Base-by-base conservation (phyloP, 805 yeast genomes). In the Tetrapisispora fleetii region DNA sequence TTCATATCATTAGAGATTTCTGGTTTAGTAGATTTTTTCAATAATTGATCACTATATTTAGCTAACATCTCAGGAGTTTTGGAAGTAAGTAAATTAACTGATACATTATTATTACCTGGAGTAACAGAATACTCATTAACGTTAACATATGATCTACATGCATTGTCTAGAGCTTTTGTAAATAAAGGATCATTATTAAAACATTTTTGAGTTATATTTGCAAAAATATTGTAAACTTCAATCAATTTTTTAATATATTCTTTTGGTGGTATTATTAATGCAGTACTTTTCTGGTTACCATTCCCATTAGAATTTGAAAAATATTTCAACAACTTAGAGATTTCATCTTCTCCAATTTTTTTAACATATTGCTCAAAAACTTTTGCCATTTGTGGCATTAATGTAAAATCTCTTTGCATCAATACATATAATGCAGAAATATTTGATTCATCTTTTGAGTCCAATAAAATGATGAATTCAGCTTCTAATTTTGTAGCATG, bases 21-120 rank as follows among this genome's bases (percentile, higher is more conserved):
- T 50, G 80, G 85, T 61, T 83, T 83, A 43, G 80, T 75, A n/a
- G 80, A 77, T 62, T 83, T 84, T 62, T 82, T 86, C 58, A 95
- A 76, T 56, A 90, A 73, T 42, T 81, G 77, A 69, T 93, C 99
- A 48, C 90, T 79, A 64, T 88, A 93, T 62, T 81, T 81, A 6
- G 98, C 97, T 57, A 95, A 74, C 56, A 86, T 74, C 58, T 95
- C 98, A 0, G 98, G 95, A 0, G 98, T 89, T 59, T 77, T 82
- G n/a, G 96, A 85, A 2, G 71, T 63, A 10, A 40, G 17, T 28
- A 40, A 40, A 28, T 40, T 40, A 13, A 40, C 24, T 0, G 78
- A 65, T 10, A 71, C 69, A 55, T 77, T 76, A 16, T 79, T 71
- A 3, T 64, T 54, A 3, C 67, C 67, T 3, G 74, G 73, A 22